Evolutionary conservation across 768 basidiomycete species (phyloP), one percentile per base, ranked within the genome.

Genomic region (Gautieria morchelliformis): DNA sequence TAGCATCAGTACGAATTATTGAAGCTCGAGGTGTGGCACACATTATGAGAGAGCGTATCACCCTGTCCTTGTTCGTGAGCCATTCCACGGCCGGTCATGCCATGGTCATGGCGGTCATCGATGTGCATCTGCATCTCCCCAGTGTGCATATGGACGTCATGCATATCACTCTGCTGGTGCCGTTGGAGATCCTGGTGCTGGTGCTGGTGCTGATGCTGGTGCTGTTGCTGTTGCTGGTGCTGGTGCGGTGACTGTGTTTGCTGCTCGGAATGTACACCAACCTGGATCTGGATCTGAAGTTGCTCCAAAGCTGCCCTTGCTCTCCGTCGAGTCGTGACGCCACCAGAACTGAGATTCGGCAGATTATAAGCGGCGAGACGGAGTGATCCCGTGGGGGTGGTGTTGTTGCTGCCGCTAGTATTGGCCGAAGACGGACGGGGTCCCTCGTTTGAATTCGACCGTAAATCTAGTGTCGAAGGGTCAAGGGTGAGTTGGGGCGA

Each of bases 401-500:
- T 48, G 32, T 50, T 57, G 19, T 57, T 57, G 35, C 45, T 49
- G 45, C 46, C 45, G 45, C 42, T 22, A 40, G 56, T 24, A 33
- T 15, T 45, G 30, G 42, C 41, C 32, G 54, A 56, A 46, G 54
- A 46, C 32, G 46, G 20, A 39, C 33, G 30, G 42, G 35, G 32
- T 19, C 33, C 35, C 20, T 57, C 46, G 56, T 39, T 48, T 22
- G 56, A 42, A 48, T 47, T 57, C 50, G 56, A 49, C 22, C 56
- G 56, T 39, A 57, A 24, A 57, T 57, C 56, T 30, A 57, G 56
- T 30, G 56, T 57, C 5, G 56, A 57, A 49, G 56, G 56, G 56
- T 57, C 56, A 35, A 57, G 56, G 56, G 56, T 50, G 47, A 57
- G 56, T 42, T 44, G 54, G 20, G 56, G 56, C 44, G 56, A 57